Percentiles rank a stretch among this genome's conserved stretches.
phyloP scores from a whole-genome alignment of 768 basidiomycete genomes.

The Cystoderma amianthinum region DNA sequence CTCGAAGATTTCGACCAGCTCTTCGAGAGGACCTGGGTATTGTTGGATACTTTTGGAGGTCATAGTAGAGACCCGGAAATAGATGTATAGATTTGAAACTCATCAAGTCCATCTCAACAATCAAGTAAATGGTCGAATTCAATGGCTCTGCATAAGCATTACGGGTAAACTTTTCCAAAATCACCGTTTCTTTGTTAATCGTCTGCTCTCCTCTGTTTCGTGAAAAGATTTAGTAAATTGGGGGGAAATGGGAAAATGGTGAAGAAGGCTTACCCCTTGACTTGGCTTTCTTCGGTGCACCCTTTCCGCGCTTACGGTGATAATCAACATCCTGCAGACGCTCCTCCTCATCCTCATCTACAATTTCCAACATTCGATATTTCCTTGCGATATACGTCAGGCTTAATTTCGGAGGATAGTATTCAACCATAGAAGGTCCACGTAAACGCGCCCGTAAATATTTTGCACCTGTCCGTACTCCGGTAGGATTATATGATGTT shows the following conservation, averaged over 20 bases:
- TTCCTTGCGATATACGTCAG: conserved; percentile 42
- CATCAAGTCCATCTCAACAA: too few species aligned
- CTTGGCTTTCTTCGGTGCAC: conserved; percentile 77
- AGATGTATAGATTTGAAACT: too few species aligned
- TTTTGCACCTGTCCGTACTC: conserved; percentile 83
- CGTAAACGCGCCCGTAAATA: conserved; percentile 78
- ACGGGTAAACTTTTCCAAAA: not conserved
- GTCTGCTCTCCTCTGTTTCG: conserved; percentile 17
- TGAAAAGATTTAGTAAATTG: not conserved
- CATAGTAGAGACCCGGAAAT: conserved; percentile 12
- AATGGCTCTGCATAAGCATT: too few species aligned
- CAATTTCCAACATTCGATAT: conserved; percentile 52
- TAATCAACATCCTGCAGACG: conserved; percentile 63
- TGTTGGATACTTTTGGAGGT: conserved; percentile 42
- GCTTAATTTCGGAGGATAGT: conserved; percentile 66
- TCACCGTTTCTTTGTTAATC: conserved; percentile 19
- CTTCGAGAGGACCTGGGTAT: conserved; percentile 54
- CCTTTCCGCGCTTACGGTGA: conserved; percentile 72
- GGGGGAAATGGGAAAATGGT: not conserved
- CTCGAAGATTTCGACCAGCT: conserved; percentile 59
- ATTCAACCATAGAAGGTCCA: conserved; percentile 80
- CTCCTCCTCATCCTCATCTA: conserved; percentile 62
- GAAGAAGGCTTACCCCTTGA: conserved; percentile 40
- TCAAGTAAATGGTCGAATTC: not conserved
- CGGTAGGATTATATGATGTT: conserved; percentile 82